Conservation (phyloP, 2,329 filamentous ascomycete genomes). For the Trematosphaeria pertusa region DNA sequence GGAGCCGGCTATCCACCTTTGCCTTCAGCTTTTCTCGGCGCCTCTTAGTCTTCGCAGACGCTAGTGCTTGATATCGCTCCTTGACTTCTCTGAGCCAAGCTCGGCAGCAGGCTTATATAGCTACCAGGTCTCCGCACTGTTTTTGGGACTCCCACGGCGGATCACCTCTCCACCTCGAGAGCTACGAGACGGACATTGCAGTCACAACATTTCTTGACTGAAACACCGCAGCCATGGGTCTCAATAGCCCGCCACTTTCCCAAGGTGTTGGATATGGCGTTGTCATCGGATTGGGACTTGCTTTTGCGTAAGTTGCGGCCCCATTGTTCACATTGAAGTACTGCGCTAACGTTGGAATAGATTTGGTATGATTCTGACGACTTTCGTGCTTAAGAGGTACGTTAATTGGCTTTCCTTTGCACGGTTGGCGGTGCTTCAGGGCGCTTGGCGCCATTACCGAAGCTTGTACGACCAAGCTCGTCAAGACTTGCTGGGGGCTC, state of each 20-base stretch:
- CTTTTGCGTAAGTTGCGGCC: constrained; percentile 63
- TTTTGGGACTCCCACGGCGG: background rate
- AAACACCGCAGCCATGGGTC: constrained; percentile 12
- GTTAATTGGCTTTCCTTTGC: constrained; percentile 5
- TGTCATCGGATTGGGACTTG: constrained; percentile 74
- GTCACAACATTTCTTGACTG: background rate
- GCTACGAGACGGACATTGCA: constrained; percentile 2
- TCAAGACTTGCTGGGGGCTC: too few relatives aligned
- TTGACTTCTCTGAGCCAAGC: constrained; percentile 1
- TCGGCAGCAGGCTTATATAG: constrained; percentile 24
- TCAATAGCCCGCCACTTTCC: constrained; percentile 47
- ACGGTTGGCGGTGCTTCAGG: background rate
- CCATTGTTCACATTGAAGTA: background rate
- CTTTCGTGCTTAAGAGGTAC: constrained; percentile 68
- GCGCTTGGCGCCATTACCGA: too few relatives aligned
- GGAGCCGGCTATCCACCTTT: constrained; percentile 14
- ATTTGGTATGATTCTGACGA: constrained; percentile 76
- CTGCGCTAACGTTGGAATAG: constrained; percentile 28
- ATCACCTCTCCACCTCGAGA: constrained; percentile 2
- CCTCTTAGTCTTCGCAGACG: constrained; percentile 2
- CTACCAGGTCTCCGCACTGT: constrained; percentile 4
- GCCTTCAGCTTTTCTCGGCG: constrained; percentile 14
- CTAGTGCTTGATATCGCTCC: constrained; percentile 10
- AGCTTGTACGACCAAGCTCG: too few relatives aligned
- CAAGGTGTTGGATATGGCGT: constrained; percentile 80